These are phyloP conservation scores for Colletotrichum viniferum DNA, from an alignment of 2,329 filamentous ascomycete species.

Conservation along the genomic window DNA sequence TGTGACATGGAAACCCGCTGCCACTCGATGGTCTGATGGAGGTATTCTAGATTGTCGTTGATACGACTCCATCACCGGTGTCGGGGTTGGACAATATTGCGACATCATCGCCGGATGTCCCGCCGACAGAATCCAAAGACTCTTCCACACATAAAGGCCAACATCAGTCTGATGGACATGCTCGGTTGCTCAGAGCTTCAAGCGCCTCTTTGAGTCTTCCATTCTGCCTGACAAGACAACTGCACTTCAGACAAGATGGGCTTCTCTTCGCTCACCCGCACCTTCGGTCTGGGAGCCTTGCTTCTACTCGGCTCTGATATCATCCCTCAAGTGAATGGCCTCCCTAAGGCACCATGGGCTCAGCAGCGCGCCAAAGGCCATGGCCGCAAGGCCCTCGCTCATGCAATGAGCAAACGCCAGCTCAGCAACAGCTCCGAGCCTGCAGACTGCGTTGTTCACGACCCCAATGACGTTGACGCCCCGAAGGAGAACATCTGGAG, in stretches of 20 bases:
- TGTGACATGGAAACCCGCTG: background rate
- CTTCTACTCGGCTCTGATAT: background rate
- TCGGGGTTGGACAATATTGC: background rate
- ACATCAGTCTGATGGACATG: accelerated
- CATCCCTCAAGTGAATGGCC: background rate
- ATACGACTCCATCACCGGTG: background rate
- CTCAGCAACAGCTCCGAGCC: background rate
- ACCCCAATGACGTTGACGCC: constrained; percentile 28
- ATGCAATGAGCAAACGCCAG: constrained; percentile 5
- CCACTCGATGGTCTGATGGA: background rate
- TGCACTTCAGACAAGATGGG: background rate
- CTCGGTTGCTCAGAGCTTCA: background rate
- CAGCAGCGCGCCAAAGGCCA: constrained; percentile 12
- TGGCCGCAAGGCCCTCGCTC: constrained; percentile 5
- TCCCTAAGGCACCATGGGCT: constrained; percentile 9
- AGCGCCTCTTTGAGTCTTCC: background rate
- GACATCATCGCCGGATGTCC: background rate
- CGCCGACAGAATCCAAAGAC: accelerated
- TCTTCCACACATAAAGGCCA: background rate
- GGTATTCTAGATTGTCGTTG: background rate
- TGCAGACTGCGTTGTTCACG: background rate
- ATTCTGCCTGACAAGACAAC: background rate
- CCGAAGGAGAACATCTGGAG: constrained; percentile 47
- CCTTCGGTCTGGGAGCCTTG: background rate
- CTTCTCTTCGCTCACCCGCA: background rate